Evolutionary conservation across 139 green algal species (phyloP), one percentile per base, ranked within the genome.

Genomic region (Astrephomene gubernaculifera): DNA sequence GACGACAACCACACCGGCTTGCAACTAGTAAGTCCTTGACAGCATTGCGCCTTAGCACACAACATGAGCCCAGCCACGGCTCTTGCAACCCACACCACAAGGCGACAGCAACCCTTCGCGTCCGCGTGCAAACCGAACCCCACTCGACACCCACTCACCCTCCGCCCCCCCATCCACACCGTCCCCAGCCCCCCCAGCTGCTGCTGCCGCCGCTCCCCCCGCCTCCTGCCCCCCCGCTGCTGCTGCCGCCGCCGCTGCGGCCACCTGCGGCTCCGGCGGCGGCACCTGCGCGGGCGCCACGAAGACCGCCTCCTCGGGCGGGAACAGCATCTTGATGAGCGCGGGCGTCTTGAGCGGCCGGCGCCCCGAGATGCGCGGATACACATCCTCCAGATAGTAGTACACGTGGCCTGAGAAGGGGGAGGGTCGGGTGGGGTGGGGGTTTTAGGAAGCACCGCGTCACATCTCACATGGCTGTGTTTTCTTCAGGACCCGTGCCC

Each of bases 371-470:
- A 99, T 99, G 35, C 92, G 89, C 2, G 97, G 97, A 82, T 99
- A 99, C 49, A 99, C 97, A 85, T 99, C 97, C 87, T 99, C 97
- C 65, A 99, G 74, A 83, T 98, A 99, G 88, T 99, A 99, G 91
- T 99, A 99, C 8, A 90, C 87, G 79, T 99, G 97, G 2, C 97
- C 96, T 94, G 90, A 4, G 75, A n/a, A 27, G 36, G 44, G 10
- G 29, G 33, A 25, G 67, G 89, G 21, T 72, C 19, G 41, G 14
- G 22, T 24, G 72, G 31, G 67, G 4, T 35, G 60, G 27, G 70
- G 41, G n/a, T n/a, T n/a, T n/a, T n/a, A n/a, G n/a, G n/a, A n/a
- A n/a, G n/a, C n/a, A n/a, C n/a, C n/a, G n/a, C n/a, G n/a, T n/a
- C n/a, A n/a, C n/a, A n/a, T n/a, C n/a, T n/a, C n/a, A n/a, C n/a